These are phyloP conservation scores for Oidiodendron maius DNA, from an alignment of 495 filamentous ascomycete species.

Conservation along the genomic window DNA sequence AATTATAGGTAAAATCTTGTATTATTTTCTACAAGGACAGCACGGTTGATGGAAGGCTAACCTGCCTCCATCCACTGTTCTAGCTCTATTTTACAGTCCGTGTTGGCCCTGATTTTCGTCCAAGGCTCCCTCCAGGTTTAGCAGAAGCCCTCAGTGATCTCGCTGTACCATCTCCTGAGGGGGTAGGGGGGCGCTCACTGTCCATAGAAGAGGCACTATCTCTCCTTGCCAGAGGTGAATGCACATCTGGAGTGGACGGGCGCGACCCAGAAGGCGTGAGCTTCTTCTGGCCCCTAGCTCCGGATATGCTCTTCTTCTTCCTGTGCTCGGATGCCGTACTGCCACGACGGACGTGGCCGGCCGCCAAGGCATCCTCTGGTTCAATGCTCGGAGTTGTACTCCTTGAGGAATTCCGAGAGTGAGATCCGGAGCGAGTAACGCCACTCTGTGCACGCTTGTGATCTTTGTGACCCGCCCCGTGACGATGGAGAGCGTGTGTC, in stretches of 20 bases:
- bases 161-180: slow-evolving; percentile 9
- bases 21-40: no score
- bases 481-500: slow-evolving; percentile 21
- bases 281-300: slow-evolving; percentile 14
- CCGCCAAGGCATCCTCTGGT: slow-evolving; percentile 10
- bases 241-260: slow-evolving; percentile 44
- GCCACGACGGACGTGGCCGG: slow-evolving; percentile 29
- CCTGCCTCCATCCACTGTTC: background rate
- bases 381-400: slow-evolving; percentile 17
- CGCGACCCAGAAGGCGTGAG: slow-evolving; percentile 30
- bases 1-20: no score
- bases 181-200: slow-evolving; percentile 12
- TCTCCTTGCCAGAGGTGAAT: slow-evolving; percentile 42
- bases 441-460: slow-evolving; percentile 40
- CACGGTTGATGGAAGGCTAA: no score
- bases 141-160: slow-evolving; percentile 10
- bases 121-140: slow-evolving; percentile 5
- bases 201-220: slow-evolving; percentile 28
- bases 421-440: slow-evolving; percentile 39
- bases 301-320: slow-evolving; percentile 17
- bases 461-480: slow-evolving; percentile 17
- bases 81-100: slow-evolving; percentile 4
- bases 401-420: slow-evolving; percentile 40
- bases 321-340: slow-evolving; percentile 45
- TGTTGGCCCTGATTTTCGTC: slow-evolving; percentile 4